Evolutionary conservation across 257 asterid genomes (phyloP).

Genomic region (Catharanthus roseus): DNA sequence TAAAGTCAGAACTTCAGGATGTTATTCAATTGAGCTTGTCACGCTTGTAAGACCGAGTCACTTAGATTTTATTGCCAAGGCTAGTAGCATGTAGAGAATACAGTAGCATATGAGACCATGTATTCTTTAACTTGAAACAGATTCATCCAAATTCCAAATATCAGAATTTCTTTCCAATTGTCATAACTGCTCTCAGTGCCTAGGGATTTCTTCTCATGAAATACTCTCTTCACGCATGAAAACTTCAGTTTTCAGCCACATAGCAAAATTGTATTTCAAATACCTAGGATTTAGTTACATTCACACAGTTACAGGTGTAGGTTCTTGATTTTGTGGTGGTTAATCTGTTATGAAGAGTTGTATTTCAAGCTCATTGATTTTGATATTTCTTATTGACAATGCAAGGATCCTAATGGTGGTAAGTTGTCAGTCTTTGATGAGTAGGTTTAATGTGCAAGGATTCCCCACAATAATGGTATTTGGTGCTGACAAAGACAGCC

Average conservation of each 20-base stretch:
- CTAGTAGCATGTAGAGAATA: not conserved
- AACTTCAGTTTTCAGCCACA: not conserved
- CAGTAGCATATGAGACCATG: not conserved
- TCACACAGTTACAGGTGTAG: not conserved
- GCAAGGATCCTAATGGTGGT: constrained; percentile 32
- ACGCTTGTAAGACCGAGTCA: not conserved
- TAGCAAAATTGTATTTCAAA: not conserved
- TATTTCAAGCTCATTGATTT: constrained; percentile 1
- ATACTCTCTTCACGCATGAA: not conserved
- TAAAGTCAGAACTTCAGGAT: not conserved
- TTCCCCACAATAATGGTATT: constrained; percentile 96
- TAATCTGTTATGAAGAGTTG: not conserved
- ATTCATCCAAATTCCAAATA: not conserved
- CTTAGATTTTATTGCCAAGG: not conserved
- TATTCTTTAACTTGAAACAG: not conserved
- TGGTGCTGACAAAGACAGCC: constrained; percentile 87
- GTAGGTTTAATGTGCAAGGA: constrained; percentile 95
- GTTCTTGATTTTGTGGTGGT: constrained; percentile 2
- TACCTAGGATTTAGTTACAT: not conserved
- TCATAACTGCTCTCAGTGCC: not conserved
- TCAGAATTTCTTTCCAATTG: not conserved
- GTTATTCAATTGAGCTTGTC: not conserved
- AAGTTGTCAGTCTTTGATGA: constrained; percentile 79
- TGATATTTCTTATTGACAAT: not conserved
- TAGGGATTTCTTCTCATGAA: not conserved